Percentiles rank a stretch among this genome's conserved stretches.
Conservation (phyloP, 2,329 filamentous ascomycete species). For the Sphaerulina musiva region DNA sequence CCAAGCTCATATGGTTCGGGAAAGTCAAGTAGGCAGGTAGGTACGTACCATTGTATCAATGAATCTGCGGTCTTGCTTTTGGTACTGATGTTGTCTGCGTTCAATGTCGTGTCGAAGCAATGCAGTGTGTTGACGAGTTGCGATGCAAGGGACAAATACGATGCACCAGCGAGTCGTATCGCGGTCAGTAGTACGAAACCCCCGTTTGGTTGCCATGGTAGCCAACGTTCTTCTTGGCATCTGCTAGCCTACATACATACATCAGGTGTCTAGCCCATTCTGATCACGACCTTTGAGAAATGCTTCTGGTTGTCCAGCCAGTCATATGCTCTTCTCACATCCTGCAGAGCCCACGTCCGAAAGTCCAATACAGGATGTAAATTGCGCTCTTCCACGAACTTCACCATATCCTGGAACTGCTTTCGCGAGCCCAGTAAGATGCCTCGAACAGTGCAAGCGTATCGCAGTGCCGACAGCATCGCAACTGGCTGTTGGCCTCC, state of each 20-base stretch:
- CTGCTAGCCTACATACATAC: background rate
- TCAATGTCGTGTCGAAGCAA: background rate
- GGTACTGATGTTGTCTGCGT: background rate
- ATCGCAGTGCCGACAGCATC: slow-evolving; percentile 14
- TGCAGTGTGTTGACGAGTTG: background rate
- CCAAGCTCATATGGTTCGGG: background rate
- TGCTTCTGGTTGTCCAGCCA: slow-evolving; percentile 27
- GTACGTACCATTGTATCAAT: slow-evolving; percentile 7
- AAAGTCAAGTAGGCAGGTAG: background rate
- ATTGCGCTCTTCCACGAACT: slow-evolving; percentile 19
- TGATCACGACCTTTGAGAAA: slow-evolving; percentile 30
- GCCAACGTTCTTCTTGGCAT: background rate
- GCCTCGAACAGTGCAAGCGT: slow-evolving; percentile 18
- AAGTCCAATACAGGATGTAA: slow-evolving; percentile 32
- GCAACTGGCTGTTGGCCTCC: slow-evolving; percentile 11
- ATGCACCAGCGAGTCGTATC: background rate
- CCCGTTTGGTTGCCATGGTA: slow-evolving; percentile 1
- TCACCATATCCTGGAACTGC: slow-evolving; percentile 18
- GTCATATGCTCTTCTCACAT: slow-evolving; percentile 28
- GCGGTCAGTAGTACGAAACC: background rate
- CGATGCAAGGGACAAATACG: slow-evolving; percentile 2
- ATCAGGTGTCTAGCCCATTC: slow-evolving; percentile 5
- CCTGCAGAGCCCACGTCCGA: slow-evolving; percentile 32
- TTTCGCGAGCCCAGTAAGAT: slow-evolving; percentile 16
- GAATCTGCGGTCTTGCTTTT: background rate